Base-by-base conservation (phyloP, 2,329 filamentous ascomycete genomes). In the Achaetomium macrosporum region DNA sequence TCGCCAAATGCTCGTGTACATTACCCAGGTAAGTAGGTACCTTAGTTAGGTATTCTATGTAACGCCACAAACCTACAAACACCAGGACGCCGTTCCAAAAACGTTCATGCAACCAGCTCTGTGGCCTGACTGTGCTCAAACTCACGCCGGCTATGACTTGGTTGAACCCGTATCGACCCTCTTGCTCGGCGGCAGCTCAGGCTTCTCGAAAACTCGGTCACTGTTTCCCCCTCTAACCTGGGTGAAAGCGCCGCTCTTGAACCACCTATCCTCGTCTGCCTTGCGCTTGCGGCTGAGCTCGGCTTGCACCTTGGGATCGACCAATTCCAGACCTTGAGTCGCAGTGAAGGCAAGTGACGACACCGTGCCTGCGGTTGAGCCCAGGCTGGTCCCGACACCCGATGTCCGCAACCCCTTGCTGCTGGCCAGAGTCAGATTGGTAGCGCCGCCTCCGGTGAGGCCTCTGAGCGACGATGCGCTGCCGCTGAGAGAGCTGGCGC, bases 181-280 rank as follows among this genome's bases (percentile, higher is more conserved):
- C 75, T 96, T 96, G 50, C 73, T 78, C 25, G 81, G 73, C 15
- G 89, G 90, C 59, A 92, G 66, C 2, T 78, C 78, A 15, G 92
- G 90, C 37, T 95, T 86, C 70, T 91, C 95, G 78, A 96, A 96
- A 25, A 25, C 25, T 1, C 76, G 82, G 47, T 77, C 77, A 42
- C 65, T 47, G 59, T 59, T 57, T 11, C 65, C 68, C 13, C 74
- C 73, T 10, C 83, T 83, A 51, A 95, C 81, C 68, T 96, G 91
- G 9, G 93, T 96, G 66, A 99, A 99, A 0, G 89, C 91, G n/a
- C 93, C 93, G 43, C 90, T 88, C 70, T 93, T 95, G 76, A 99
- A 99, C 86, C 90, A 99, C 36, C 90, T 78, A 66, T 97, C 92
- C 67, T 96, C 90, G 59, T 97, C 93, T 0, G 90, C 91, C 68